Conservation (phyloP, 1,284 basidiomycete genomes). For the Cryptococcus sp. region DNA sequence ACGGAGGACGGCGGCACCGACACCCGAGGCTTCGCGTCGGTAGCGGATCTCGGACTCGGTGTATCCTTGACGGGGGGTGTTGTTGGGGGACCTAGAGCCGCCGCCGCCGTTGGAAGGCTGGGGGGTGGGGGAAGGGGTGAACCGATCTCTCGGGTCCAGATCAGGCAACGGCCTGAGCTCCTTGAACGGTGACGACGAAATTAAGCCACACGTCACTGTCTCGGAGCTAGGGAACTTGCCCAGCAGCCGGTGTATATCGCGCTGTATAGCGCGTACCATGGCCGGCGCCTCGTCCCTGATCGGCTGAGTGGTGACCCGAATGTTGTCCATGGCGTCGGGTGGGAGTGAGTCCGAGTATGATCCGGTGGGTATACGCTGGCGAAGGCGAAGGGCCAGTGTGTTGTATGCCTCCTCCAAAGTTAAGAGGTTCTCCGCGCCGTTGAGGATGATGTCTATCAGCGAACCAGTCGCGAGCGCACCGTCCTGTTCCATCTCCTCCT, state of each 20-base stretch:
- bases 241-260: slow-evolving; percentile 40
- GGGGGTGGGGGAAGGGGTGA: slow-evolving; percentile 29
- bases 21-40: slow-evolving; percentile 44
- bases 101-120: slow-evolving; percentile 1
- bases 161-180: slow-evolving; percentile 24
- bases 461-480: slow-evolving; percentile 36
- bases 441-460: slow-evolving; percentile 39
- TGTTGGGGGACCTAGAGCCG: slow-evolving; percentile 11
- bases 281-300: slow-evolving; percentile 42
- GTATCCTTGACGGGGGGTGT: slow-evolving; percentile 37
- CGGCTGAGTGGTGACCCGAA: slow-evolving; percentile 25
- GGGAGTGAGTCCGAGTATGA: not conserved
- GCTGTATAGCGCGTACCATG: slow-evolving; percentile 41
- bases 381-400: slow-evolving; percentile 28
- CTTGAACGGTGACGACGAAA: slow-evolving; percentile 30
- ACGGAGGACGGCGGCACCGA: slow-evolving; percentile 37
- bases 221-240: slow-evolving; percentile 38
- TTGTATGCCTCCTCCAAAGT: slow-evolving; percentile 47
- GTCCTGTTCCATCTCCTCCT: slow-evolving; percentile 37
- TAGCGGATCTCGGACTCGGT: slow-evolving; percentile 46
- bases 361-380: slow-evolving; percentile 17
- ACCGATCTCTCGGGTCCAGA: slow-evolving; percentile 2
- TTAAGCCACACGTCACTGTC: slow-evolving; percentile 8
- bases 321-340: slow-evolving; percentile 1
- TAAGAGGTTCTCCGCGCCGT: slow-evolving; percentile 43